Evolutionary conservation across 1,139 yeast genomes (phyloP).

Genomic region (Nakaseomyces kungkrabaensis): DNA sequence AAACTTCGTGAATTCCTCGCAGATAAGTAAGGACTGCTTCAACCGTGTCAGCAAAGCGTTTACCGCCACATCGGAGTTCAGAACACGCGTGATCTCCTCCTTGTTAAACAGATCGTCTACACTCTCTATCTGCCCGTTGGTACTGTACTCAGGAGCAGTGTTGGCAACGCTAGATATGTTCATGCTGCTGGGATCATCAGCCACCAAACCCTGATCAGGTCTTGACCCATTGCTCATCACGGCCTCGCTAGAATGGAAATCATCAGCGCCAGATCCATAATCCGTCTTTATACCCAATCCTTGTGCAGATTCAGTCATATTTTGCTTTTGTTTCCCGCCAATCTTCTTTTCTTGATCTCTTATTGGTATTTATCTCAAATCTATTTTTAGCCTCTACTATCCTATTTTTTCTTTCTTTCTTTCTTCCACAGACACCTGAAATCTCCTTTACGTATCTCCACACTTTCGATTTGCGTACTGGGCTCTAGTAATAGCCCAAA

Average conservation of each 20-base stretch:
- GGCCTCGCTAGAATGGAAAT: background rate
- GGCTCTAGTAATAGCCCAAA: no score
- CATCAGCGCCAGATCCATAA: background rate
- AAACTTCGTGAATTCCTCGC: conserved; percentile 76
- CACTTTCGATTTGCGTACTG: no score
- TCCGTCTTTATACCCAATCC: background rate
- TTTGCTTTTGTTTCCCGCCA: background rate
- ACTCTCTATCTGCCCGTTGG: background rate
- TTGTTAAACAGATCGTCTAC: conserved; percentile 34
- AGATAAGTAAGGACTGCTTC: conserved; percentile 69
- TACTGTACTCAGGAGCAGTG: background rate
- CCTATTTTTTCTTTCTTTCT: no score
- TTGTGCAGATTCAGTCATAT: background rate
- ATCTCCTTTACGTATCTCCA: no score
- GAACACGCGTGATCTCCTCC: conserved; percentile 38
- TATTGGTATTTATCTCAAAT: no score
- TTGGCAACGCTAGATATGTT: background rate
- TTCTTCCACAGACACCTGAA: no score
- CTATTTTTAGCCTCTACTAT: no score
- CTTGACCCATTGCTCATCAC: background rate
- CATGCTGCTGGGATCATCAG: background rate
- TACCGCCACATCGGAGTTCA: conserved; percentile 50
- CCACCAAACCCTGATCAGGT: background rate
- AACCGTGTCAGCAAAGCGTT: conserved; percentile 62
- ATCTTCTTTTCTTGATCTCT: no score